A percentile compares a stretch with the other conserved stretches of the same genome.
Conservation (phyloP, 2,329 filamentous ascomycete species). For the Venturia pyrina region DNA sequence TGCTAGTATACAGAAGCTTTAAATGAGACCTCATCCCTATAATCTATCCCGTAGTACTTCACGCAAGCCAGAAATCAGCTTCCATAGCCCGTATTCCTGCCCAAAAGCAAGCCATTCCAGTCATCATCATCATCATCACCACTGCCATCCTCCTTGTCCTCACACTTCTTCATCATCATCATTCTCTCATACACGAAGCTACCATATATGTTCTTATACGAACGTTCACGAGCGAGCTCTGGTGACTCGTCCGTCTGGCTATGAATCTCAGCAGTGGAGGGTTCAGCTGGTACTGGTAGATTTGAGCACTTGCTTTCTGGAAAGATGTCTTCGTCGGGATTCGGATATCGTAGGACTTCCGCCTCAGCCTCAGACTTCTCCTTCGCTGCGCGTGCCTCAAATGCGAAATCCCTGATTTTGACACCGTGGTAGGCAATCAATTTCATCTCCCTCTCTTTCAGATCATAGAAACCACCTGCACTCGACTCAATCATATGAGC, state of each 20-base stretch:
- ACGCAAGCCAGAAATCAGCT: neutral
- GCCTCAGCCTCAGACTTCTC: too few relatives aligned
- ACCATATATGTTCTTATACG: neutral
- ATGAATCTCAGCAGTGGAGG: neutral
- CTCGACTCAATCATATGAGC: neutral
- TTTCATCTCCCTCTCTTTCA: neutral
- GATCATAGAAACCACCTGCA: neutral
- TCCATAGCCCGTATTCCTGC: neutral
- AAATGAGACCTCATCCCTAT: too few relatives aligned
- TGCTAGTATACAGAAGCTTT: too few relatives aligned
- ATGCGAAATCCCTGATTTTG: neutral
- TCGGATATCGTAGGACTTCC: too few relatives aligned
- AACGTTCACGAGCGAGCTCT: neutral
- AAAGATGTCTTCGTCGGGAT: neutral
- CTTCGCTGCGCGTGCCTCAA: neutral
- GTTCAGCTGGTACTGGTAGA: neutral
- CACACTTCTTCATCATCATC: neutral
- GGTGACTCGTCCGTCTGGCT: neutral
- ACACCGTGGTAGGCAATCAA: neutral
- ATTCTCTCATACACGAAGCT: neutral
- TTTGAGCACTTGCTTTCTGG: neutral
- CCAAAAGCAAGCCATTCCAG: neutral
- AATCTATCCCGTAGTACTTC: too few relatives aligned
- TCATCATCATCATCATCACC: neutral
- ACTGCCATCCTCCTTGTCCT: neutral